Conservation (phyloP, 2,329 filamentous ascomycete genomes). For the Trichoderma afroharzianum region DNA sequence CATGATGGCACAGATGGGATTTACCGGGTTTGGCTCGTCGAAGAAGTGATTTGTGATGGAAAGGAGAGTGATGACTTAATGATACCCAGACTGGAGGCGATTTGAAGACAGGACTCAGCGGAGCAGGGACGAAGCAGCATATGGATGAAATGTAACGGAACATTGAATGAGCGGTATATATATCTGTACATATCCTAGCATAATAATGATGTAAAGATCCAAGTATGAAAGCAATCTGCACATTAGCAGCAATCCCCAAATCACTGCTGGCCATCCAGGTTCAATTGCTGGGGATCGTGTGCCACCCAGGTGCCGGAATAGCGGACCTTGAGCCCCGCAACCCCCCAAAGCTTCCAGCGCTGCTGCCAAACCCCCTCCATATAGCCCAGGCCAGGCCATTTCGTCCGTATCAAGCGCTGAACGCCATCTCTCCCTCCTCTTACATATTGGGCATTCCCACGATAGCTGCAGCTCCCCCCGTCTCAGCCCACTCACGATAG, state of each 20-base stretch:
- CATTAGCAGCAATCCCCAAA: not conserved
- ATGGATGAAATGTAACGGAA: not conserved
- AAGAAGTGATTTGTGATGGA: slow-evolving; percentile 41
- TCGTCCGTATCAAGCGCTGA: not conserved
- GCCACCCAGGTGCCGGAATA: slow-evolving; percentile 7
- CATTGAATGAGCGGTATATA: not conserved
- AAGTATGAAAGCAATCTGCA: not conserved
- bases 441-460: not conserved
- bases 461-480: not conserved
- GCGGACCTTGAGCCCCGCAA: not conserved
- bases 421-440: not conserved
- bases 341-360: not conserved
- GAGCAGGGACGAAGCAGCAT: not conserved
- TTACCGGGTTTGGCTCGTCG: slow-evolving; percentile 59
- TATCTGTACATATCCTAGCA: not conserved
- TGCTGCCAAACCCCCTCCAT: not conserved
- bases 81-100: slow-evolving; percentile 28
- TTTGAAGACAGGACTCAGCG: not conserved
- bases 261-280: not conserved
- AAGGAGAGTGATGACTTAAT: slow-evolving; percentile 18
- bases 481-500: not conserved
- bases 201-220: not conserved
- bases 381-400: not conserved
- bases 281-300: not conserved
- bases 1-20: slow-evolving; percentile 66